Base-by-base conservation (phyloP, 805 yeast species). In the Kuraishia molischiana region DNA sequence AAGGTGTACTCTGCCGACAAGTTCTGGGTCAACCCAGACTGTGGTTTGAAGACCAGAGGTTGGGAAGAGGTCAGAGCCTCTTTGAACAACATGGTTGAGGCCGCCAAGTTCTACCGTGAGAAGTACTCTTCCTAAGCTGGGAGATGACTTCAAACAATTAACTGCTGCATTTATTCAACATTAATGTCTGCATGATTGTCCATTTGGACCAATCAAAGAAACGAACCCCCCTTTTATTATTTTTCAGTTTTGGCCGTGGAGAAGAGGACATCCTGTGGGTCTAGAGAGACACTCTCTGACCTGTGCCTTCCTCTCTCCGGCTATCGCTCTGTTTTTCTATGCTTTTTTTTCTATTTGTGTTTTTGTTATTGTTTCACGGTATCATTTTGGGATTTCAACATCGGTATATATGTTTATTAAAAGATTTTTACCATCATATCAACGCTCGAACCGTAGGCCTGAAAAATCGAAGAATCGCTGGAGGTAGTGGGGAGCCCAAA, bases 1-100 rank as follows among this genome's bases (percentile, higher is more conserved):
- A 86, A 87, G 75, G 92, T 85, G 44, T 90, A 90, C 77, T 97
- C 97, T 65, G 94, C 92, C 62, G 85, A 85, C 67, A 90, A 89
- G 70, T 85, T 92, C 79, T 92, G 98, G 98, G 95, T 92, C 64
- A 92, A 92, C 94, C 98, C 98, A 61, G 98, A 92, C 76, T 92
- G 98, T 80, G 98, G 98, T 79, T 80, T 92, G 69, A 92, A 92
- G 85, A 92, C 98, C 67, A 89, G 98, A 82, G 95, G 95, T 56
- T 92, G 98, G 98, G 86, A 84, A 56, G 98, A 92, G 79, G 85
- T 90, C 57, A 86, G 72, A 64, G 87, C 80, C 61, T 86, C 95
- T 59, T 81, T 92, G 69, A 85, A 95, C 67, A 85, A 92, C 74
- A 92, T 92, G 98, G 97, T 92, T 64, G 92, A 84, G 53, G 97